These are phyloP conservation scores for Penicillium sp. DNA, from an alignment of 2,329 filamentous ascomycete genomes.

Conservation along the genomic window DNA sequence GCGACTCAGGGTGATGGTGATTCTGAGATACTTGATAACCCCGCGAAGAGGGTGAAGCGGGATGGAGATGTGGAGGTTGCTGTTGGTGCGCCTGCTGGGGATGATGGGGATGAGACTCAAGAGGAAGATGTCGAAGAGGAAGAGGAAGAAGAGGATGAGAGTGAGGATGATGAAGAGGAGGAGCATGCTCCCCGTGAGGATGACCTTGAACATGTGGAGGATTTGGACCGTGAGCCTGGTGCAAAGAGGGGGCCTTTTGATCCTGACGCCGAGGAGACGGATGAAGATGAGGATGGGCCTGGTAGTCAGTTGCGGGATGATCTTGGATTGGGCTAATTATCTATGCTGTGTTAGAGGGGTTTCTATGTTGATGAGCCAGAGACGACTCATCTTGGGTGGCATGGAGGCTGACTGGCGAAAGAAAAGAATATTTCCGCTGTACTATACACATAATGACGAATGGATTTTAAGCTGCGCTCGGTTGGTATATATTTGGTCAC, in stretches of 20 bases:
- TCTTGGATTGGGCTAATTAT: slow-evolving; percentile 28
- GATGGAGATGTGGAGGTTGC: slow-evolving; percentile 14
- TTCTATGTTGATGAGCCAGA: not conserved
- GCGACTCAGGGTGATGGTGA: slow-evolving; percentile 18
- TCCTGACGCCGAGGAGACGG: slow-evolving; percentile 36
- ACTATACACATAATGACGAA: slow-evolving; percentile 23
- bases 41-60: slow-evolving; percentile 23
- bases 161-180: slow-evolving; percentile 23
- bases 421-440: slow-evolving; percentile 14
- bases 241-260: slow-evolving; percentile 24
- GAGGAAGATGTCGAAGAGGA: slow-evolving; percentile 28
- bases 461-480: slow-evolving; percentile 13
- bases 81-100: slow-evolving; percentile 1
- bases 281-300: slow-evolving; percentile 33
- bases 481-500: not conserved
- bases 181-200: slow-evolving; percentile 10
- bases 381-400: not conserved
- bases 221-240: slow-evolving; percentile 32
- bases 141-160: slow-evolving; percentile 25
- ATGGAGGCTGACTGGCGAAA: not conserved
- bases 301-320: slow-evolving; percentile 33
- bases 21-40: slow-evolving; percentile 22
- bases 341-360: not conserved
- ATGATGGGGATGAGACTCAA: slow-evolving; percentile 21
- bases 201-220: slow-evolving; percentile 27